Evolutionary conservation across 805 yeast species (phyloP).

Genomic region (Cyberlindnera lachancei): DNA sequence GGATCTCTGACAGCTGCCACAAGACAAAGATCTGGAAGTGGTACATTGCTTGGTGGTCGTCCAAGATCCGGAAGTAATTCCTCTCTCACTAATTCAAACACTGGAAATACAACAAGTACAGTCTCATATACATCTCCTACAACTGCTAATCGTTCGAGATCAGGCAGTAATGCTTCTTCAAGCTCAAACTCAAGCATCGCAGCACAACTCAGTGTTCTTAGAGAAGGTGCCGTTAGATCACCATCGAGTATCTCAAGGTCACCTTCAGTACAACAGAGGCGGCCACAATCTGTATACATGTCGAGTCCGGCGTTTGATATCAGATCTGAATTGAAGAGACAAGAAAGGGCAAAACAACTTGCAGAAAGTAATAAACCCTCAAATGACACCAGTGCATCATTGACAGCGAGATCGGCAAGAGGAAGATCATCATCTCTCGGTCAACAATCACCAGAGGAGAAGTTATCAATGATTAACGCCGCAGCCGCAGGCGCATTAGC

Average conservation of each 20-base stretch:
- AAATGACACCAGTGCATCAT: not conserved
- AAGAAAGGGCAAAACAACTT: slow-evolving; percentile 13
- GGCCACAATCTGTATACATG: slow-evolving; percentile 18
- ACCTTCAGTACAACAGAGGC: slow-evolving; percentile 12
- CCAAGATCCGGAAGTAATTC: too few relatives aligned
- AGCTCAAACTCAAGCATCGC: slow-evolving; percentile 12
- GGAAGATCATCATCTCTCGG: slow-evolving; percentile 9
- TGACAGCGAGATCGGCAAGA: not conserved
- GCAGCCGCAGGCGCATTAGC: slow-evolving; percentile 20
- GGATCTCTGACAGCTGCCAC: too few relatives aligned
- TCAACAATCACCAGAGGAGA: slow-evolving; percentile 8
- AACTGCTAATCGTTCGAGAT: slow-evolving; percentile 4
- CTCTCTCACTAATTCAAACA: too few relatives aligned
- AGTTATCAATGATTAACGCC: slow-evolving; percentile 5
- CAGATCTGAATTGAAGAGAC: slow-evolving; percentile 20
- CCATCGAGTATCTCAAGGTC: slow-evolving; percentile 14
- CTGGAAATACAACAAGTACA: too few relatives aligned
- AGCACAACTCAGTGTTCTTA: slow-evolving; percentile 9
- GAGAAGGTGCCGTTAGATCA: slow-evolving; percentile 6
- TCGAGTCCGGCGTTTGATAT: slow-evolving; percentile 23
- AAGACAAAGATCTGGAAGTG: too few relatives aligned
- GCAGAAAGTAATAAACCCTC: slow-evolving; percentile 6
- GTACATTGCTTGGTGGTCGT: too few relatives aligned
- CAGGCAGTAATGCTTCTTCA: slow-evolving; percentile 15
- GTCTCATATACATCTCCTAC: too few relatives aligned